Base-by-base conservation (phyloP, 805 yeast species). In the Yamadazyma paraphyllophila region DNA sequence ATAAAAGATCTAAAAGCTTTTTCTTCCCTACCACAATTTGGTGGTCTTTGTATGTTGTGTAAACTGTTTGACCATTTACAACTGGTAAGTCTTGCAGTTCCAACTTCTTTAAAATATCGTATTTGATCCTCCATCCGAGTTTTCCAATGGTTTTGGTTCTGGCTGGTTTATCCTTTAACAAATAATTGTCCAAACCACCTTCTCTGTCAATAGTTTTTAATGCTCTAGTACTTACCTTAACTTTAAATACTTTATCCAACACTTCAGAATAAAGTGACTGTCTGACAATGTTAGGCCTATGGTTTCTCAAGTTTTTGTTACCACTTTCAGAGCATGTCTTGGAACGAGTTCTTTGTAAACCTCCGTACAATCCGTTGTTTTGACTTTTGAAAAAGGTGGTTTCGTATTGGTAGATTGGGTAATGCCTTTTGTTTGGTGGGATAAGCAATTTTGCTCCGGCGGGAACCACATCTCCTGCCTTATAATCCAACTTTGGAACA, bases 81-180 rank as follows among this genome's bases (percentile, higher is more conserved):
- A 71, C 73, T 45, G 67, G 65, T 48, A 73, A 71, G 50, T 66
- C 67, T 46, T 66, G 70, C 42, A 58, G 54, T 56, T 58, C 74
- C 57, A 66, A 59, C 47, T 65, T 63, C 56, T 66, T 67, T 58
- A 92, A 63, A 12, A 94, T 82, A 46, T 81, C 78, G 63, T 85
- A 91, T 59, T 92, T 84, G 54, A 94, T 73, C 56, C 79, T 80
- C 98, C 98, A 94, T 29, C 98, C 99, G 46, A 79, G 74, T 44
- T 91, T 85, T 0, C 99, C 99, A 59, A 94, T 71, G 62, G 94
- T 96, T 71, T 94, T 94, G 53, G 88, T 74, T 69, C 99, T 78
- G 2, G 96, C 95, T 5, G 95, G 74, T 54, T 86, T 88, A 48
- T 90, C 96, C 66, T 94, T 94, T 36, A 82, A 76, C 50, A 94